A percentile compares a stretch with the other conserved stretches of the same genome.
These are phyloP conservation scores for Pseudoturritis turrita DNA, from an alignment of 345 rosid species.

Conservation along the genomic window DNA sequence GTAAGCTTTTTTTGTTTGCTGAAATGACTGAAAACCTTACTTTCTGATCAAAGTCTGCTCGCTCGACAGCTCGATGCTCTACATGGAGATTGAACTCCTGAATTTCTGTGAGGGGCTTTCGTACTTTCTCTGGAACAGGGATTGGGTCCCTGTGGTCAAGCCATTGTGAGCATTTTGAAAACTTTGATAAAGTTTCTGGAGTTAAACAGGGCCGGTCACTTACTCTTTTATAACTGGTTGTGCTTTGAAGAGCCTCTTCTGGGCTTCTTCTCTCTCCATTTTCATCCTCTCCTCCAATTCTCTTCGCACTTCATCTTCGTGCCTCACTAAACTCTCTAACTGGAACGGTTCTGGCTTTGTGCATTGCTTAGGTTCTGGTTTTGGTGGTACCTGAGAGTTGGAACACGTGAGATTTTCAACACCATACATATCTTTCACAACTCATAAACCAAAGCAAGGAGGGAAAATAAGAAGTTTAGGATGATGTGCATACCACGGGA, in stretches of 20 bases:
- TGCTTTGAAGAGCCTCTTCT: conserved; percentile 71
- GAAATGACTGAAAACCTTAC: conserved; percentile 33
- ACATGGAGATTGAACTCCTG: conserved; percentile 64
- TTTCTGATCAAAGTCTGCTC: conserved; percentile 92
- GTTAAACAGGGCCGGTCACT: conserved; percentile 6
- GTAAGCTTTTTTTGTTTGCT: neutral
- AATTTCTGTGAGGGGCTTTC: conserved; percentile 84
- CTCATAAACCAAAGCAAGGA: neutral
- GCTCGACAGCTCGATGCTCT: conserved; percentile 65
- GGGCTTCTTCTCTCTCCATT: conserved; percentile 69
- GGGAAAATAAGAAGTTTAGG: too few species aligned
- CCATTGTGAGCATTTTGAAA: conserved; percentile 2
- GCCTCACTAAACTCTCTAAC: conserved; percentile 77
- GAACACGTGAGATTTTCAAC: neutral
- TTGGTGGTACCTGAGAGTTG: conserved; percentile 70
- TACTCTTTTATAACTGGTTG: conserved; percentile 78
- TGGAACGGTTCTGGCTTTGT: conserved; percentile 86
- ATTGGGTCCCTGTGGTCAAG: conserved; percentile 66
- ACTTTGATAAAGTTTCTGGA: neutral
- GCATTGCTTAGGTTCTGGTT: conserved; percentile 78
- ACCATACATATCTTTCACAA: neutral
- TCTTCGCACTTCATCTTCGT: conserved; percentile 79
- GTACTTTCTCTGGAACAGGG: conserved; percentile 83
- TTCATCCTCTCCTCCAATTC: conserved; percentile 77
- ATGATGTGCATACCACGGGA: conserved; percentile 79